Evolutionary conservation across 768 basidiomycete genomes (phyloP).

Genomic region (Russula olivacea): DNA sequence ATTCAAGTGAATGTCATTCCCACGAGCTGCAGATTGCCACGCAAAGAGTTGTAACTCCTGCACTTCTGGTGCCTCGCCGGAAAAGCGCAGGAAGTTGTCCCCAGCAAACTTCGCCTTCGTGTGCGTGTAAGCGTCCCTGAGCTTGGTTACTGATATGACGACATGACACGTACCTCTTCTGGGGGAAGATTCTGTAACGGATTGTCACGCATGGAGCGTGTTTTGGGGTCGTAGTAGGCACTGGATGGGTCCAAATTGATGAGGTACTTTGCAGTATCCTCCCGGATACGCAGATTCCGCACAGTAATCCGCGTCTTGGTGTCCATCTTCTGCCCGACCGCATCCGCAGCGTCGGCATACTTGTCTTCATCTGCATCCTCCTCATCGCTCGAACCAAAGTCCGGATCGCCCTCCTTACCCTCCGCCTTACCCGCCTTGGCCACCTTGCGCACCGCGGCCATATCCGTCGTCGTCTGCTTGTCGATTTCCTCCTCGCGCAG

Average conservation of each 20-base stretch:
- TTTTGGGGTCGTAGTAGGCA: conserved; percentile 99
- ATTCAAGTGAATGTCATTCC: conserved; percentile 92
- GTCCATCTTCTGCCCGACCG: conserved; percentile 96
- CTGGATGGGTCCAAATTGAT: conserved; percentile 93
- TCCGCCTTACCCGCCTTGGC: conserved; percentile 82
- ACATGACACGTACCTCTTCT: conserved; percentile 68
- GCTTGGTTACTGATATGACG: conserved; percentile 11
- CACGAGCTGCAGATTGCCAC: conserved; percentile 90
- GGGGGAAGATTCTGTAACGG: conserved; percentile 67
- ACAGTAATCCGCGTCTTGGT: conserved; percentile 98
- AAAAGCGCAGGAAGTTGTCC: conserved; percentile 89
- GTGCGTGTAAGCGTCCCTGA: neutral
- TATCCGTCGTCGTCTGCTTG: conserved; percentile 89
- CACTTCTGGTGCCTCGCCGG: conserved; percentile 90
- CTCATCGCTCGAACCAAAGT: conserved; percentile 95
- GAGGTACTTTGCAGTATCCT: conserved; percentile 98
- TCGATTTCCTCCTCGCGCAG: conserved; percentile 96
- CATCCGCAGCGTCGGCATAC: conserved; percentile 96
- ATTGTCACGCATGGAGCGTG: conserved; percentile 98
- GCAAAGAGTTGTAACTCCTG: conserved; percentile 93
- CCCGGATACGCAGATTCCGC: conserved; percentile 94
- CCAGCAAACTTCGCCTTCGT: conserved; percentile 82
- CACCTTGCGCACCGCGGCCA: conserved; percentile 89
- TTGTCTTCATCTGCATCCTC: conserved; percentile 97
- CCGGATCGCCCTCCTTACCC: conserved; percentile 68